These are phyloP conservation scores for Hypoxylon sp. DNA, from an alignment of 2,329 filamentous ascomycete species.

Conservation along the genomic window DNA sequence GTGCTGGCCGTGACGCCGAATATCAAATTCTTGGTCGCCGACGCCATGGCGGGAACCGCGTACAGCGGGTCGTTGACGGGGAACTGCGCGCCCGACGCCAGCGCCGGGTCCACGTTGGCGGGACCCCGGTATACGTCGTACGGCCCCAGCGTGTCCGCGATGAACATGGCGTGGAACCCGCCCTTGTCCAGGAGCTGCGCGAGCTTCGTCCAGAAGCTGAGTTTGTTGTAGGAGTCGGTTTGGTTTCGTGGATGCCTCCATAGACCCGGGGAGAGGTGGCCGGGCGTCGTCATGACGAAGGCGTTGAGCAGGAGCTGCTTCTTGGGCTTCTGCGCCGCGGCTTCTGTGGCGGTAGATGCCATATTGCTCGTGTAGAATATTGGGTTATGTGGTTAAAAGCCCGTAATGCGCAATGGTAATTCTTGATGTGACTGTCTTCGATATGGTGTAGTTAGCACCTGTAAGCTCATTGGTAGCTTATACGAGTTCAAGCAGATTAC, in stretches of 20 bases:
- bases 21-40: constrained; percentile 71
- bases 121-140: constrained; percentile 70
- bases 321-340: constrained; percentile 47
- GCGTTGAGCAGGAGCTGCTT: constrained; percentile 71
- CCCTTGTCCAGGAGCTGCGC: constrained; percentile 71
- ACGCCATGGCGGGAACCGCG: constrained; percentile 73
- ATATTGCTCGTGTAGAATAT: constrained; percentile 12
- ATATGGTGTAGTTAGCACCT: not conserved
- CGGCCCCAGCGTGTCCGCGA: constrained; percentile 73
- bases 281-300: constrained; percentile 73
- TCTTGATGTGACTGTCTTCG: not conserved
- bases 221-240: constrained; percentile 68
- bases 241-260: constrained; percentile 73
- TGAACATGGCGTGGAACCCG: constrained; percentile 72
- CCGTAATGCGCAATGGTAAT: not conserved
- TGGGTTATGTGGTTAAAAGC: not conserved
- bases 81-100: constrained; percentile 70
- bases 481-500: not conserved
- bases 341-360: constrained; percentile 27
- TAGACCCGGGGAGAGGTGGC: constrained; percentile 72
- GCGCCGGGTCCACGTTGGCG: constrained; percentile 60
- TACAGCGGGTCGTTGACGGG: constrained; percentile 69
- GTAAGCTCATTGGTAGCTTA: not conserved
- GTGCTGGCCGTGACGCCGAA: constrained; percentile 73
- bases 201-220: constrained; percentile 72